Conservation (phyloP, 768 basidiomycete genomes). For the Chiua virens region DNA sequence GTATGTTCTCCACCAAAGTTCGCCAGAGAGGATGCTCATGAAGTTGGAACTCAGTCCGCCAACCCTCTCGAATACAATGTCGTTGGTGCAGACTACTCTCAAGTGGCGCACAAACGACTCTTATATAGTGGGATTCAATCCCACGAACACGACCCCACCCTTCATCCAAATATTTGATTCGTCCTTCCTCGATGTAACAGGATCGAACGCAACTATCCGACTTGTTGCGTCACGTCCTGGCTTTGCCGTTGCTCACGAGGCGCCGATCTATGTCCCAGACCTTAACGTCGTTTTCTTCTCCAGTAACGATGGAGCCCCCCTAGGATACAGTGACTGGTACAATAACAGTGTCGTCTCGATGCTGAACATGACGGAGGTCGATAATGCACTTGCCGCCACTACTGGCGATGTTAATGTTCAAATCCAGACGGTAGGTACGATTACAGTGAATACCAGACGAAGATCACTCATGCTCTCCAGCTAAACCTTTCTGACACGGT, state of each 20-base stretch:
- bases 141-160: slow-evolving; percentile 55
- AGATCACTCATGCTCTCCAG: slow-evolving; percentile 33
- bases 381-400: slow-evolving; percentile 39
- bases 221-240: slow-evolving; percentile 59
- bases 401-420: slow-evolving; percentile 46
- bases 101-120: slow-evolving; percentile 38
- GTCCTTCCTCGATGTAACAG: slow-evolving; percentile 61
- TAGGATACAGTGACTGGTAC: slow-evolving; percentile 62
- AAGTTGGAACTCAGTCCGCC: slow-evolving; percentile 47
- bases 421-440: slow-evolving; percentile 37
- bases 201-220: slow-evolving; percentile 53
- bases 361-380: slow-evolving; percentile 60
- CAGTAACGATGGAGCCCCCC: slow-evolving; percentile 64
- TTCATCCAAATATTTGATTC: slow-evolving; percentile 59
- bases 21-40: neutral
- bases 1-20: slow-evolving; percentile 6
- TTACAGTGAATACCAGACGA: neutral
- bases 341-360: slow-evolving; percentile 64
- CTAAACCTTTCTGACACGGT: slow-evolving; percentile 55
- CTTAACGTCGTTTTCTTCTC: slow-evolving; percentile 75
- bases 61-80: slow-evolving; percentile 54
- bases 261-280: slow-evolving; percentile 63
- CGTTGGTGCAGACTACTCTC: slow-evolving; percentile 42
- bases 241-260: slow-evolving; percentile 79
- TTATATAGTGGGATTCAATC: slow-evolving; percentile 49